These are phyloP conservation scores for Scutellaria galericulata DNA, from an alignment of 257 asterid genomes.

Conservation along the genomic window DNA sequence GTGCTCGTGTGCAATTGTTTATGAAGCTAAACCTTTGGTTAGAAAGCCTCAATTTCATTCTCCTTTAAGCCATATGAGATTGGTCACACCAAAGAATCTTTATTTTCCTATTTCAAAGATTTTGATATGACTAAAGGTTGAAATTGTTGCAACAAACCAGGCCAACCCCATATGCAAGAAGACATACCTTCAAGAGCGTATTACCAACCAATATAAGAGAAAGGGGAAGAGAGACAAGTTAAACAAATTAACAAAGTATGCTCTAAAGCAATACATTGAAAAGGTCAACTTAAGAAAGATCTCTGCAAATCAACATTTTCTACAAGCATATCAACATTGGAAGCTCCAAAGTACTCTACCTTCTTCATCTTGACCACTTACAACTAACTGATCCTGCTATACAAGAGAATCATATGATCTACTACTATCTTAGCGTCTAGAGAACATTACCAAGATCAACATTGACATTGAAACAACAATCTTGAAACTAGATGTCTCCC, in stretches of 20 bases:
- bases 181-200: neutral
- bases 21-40: no score
- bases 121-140: neutral
- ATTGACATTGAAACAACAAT: constrained; percentile 76
- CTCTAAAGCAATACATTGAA: neutral
- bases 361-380: constrained; percentile 32
- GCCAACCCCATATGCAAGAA: neutral
- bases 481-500: constrained; percentile 80
- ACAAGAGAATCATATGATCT: constrained; percentile 32
- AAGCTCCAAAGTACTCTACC: constrained; percentile 31
- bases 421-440: constrained; percentile 51
- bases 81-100: neutral
- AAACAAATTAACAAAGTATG: neutral
- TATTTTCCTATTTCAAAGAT: neutral
- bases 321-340: constrained; percentile 16
- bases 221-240: neutral
- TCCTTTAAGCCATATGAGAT: neutral
- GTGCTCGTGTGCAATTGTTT: no score
- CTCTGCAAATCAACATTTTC: constrained; percentile 19
- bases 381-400: constrained; percentile 20
- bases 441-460: constrained; percentile 64
- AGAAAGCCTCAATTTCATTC: no score
- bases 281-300: neutral
- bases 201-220: neutral
- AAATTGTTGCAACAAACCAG: neutral